phyloP scores from a whole-genome alignment of 176 grass and related monocot genomes.

The Carex pumila region DNA sequence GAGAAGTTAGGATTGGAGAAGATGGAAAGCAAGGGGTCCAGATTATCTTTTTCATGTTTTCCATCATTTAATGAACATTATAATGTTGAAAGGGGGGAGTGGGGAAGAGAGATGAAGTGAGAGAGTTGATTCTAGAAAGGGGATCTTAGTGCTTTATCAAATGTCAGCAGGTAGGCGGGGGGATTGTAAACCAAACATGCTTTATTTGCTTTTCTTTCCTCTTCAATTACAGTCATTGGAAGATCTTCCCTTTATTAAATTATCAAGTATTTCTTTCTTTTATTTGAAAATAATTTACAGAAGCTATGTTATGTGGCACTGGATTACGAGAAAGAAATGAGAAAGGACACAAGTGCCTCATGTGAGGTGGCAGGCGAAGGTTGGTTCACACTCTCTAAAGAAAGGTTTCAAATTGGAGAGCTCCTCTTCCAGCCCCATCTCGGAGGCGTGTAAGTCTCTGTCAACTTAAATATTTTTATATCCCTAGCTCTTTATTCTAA shows the following conservation, averaged over 20 bases:
- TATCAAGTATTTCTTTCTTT: neutral
- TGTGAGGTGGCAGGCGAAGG: constrained; percentile 79
- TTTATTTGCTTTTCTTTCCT: neutral
- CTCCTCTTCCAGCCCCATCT: constrained; percentile 91
- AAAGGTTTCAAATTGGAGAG: constrained; percentile 71
- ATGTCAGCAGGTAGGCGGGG: neutral
- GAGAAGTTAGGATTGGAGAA: neutral
- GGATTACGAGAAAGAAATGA: constrained; percentile 79
- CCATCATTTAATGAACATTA: neutral
- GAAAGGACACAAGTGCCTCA: constrained; percentile 55
- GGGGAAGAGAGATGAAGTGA: neutral
- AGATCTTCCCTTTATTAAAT: neutral
- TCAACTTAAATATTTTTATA: neutral
- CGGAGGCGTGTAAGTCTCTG: constrained; percentile 50
- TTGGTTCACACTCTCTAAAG: constrained; percentile 68
- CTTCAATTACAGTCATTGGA: neutral
- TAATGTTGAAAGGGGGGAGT: neutral
- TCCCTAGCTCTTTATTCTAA: neutral
- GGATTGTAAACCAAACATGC: neutral
- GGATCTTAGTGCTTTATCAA: too few species aligned
- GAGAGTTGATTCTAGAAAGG: too few species aligned
- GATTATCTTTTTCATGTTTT: neutral
- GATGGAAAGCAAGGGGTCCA: neutral
- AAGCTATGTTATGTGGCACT: constrained; percentile 79
- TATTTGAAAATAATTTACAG: constrained; percentile 38